Evolutionary conservation across 352 stramenopile genomes (phyloP).

Genomic region (Globisporangium orthogonon): DNA sequence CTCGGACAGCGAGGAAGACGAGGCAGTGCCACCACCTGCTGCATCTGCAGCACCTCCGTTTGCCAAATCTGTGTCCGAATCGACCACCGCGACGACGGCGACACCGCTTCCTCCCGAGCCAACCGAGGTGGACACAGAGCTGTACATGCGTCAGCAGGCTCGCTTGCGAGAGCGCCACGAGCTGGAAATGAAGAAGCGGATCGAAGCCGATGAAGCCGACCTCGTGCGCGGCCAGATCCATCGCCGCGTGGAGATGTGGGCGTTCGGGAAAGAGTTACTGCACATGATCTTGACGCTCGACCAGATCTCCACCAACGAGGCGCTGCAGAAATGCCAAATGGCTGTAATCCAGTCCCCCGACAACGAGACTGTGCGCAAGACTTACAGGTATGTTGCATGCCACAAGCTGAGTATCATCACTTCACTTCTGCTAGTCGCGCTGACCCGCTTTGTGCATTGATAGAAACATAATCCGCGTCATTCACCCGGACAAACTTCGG

Average conservation of each 20-base stretch:
- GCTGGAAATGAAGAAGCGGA: constrained; percentile 73
- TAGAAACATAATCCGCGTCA: constrained; percentile 83
- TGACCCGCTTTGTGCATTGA: not conserved
- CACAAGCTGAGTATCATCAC: not conserved
- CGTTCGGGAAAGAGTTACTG: constrained; percentile 75
- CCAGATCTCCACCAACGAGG: constrained; percentile 67
- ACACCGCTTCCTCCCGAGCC: constrained; percentile 69
- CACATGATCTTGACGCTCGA: constrained; percentile 85
- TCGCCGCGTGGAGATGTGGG: constrained; percentile 72
- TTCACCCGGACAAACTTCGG: constrained; percentile 85
- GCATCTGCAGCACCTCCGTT: not conserved
- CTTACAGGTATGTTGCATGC: constrained; percentile 42
- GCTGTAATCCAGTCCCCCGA: constrained; percentile 77
- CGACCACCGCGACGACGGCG: not conserved
- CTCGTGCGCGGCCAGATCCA: constrained; percentile 72
- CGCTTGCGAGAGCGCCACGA: constrained; percentile 76
- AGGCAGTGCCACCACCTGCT: not conserved
- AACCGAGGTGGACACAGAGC: constrained; percentile 58
- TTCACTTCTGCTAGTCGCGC: not conserved
- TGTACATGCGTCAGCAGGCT: constrained; percentile 81
- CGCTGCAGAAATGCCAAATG: constrained; percentile 66
- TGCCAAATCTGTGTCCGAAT: constrained; percentile 11
- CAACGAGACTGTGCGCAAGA: constrained; percentile 77
- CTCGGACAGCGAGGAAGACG: constrained; percentile 56
- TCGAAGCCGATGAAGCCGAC: constrained; percentile 76